Evolutionary conservation across 495 filamentous ascomycete species (phyloP), one percentile per base, ranked within the genome.

Genomic region (Penicillium bovifimosum): DNA sequence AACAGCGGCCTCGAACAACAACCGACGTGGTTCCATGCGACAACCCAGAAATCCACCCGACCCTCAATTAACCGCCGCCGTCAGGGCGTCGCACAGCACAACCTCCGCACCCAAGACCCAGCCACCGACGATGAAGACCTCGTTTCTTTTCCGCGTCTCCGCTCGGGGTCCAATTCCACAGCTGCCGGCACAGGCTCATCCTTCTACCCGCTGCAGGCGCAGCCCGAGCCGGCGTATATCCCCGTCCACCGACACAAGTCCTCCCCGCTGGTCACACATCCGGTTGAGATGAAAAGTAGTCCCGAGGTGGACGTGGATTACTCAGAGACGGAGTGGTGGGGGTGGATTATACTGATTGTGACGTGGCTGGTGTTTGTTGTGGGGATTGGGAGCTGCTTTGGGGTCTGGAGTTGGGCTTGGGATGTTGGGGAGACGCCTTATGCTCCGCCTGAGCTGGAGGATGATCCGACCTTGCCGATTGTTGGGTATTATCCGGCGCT

Each of bases 361-460:
- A 98, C 93, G 1, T 98, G 93, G 93, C 66, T 91, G 24, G 90
- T 96, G 24, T 96, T 97, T 64, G 89, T 96, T 27, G 82, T 91
- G 1, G 93, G 93, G 24, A 96, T 97, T 85, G 93, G 93, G 27
- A 91, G 86, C 34, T 96, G 91, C 64, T 79, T 96, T 13, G 93
- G 85, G n/a, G 84, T 96, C n/a, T 98, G 93, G 93, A 93, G 84
- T 66, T 98, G 93, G 93, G 92, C 93, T 0, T 97, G 93, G 93
- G 93, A 96, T 73, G 92, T 96, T 6, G 91, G 90, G n/a, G 90
- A 90, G 64, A 96, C 90, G 14, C 91, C 91, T 0, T 91, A 95
- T 64, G 91, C 91, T 47, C 91, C 93, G 32, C 88, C 90, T 6
- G 91, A 96, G 67, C 75, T 96, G 36, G 89, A 96, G 65, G 90